Evolutionary conservation across 257 asterid genomes (phyloP).

Genomic region (Petunia axillaris): DNA sequence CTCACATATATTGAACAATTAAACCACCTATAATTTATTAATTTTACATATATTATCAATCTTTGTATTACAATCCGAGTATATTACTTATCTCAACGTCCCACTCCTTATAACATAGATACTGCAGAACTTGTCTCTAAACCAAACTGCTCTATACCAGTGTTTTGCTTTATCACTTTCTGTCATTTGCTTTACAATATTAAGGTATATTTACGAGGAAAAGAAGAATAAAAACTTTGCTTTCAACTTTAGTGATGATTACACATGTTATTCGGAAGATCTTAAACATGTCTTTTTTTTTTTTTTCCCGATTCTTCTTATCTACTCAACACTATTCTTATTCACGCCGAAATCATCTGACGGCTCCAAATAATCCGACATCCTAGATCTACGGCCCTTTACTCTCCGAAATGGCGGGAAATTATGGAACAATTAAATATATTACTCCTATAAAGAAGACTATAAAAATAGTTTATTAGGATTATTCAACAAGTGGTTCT

Average conservation of each 20-base stretch:
- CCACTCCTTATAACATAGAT: background rate
- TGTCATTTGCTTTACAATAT: slow-evolving; percentile 2
- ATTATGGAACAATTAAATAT: background rate
- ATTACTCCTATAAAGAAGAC: background rate
- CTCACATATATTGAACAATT: too few relatives aligned
- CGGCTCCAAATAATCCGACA: slow-evolving; percentile 14
- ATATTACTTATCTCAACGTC: background rate
- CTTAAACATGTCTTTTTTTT: background rate
- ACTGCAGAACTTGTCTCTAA: background rate
- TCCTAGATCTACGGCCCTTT: slow-evolving; percentile 37
- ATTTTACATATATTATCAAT: too few relatives aligned
- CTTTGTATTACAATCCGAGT: too few relatives aligned
- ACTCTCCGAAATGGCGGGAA: slow-evolving; percentile 49
- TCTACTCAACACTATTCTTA: background rate
- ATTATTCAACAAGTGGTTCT: background rate
- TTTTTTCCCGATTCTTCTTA: background rate
- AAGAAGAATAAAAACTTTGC: slow-evolving; percentile 7
- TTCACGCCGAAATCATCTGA: slow-evolving; percentile 32
- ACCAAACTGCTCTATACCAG: background rate
- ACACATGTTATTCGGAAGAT: background rate
- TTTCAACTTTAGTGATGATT: slow-evolving; percentile 33
- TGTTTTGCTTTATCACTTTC: slow-evolving; percentile 13
- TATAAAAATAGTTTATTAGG: background rate
- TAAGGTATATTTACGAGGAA: background rate
- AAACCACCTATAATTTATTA: too few relatives aligned